These are phyloP conservation scores for Venustampulla echinocandica DNA, from an alignment of 495 filamentous ascomycete species.

Conservation along the genomic window DNA sequence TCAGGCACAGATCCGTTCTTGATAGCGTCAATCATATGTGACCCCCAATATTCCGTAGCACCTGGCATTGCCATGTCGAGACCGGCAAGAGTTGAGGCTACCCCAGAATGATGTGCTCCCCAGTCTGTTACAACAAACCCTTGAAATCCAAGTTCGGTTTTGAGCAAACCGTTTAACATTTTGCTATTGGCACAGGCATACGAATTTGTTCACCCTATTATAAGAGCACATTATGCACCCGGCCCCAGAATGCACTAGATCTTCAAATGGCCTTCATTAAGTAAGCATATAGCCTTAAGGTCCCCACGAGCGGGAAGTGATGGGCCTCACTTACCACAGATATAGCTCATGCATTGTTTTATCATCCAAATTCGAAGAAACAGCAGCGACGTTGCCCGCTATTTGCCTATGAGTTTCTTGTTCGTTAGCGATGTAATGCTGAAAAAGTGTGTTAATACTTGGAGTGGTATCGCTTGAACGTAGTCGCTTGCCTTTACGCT, in stretches of 20 bases:
- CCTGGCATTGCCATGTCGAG: slow-evolving; percentile 87
- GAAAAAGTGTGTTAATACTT: slow-evolving; percentile 22
- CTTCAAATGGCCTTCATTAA: slow-evolving; percentile 61
- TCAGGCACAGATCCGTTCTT: slow-evolving; percentile 39
- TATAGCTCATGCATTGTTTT: slow-evolving; percentile 64
- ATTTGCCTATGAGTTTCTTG: slow-evolving; percentile 41
- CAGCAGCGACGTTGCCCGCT: slow-evolving; percentile 28
- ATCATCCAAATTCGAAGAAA: slow-evolving; percentile 59
- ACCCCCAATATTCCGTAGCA: slow-evolving; percentile 25
- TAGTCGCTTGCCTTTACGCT: slow-evolving; percentile 18
- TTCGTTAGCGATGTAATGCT: slow-evolving; percentile 59
- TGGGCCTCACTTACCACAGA: too few relatives aligned
- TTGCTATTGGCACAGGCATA: slow-evolving; percentile 59
- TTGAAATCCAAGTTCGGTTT: slow-evolving; percentile 58
- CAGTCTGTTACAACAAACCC: slow-evolving; percentile 63
- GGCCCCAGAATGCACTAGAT: slow-evolving; percentile 52
- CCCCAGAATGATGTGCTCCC: slow-evolving; percentile 39
- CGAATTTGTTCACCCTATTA: slow-evolving; percentile 55
- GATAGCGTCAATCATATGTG: slow-evolving; percentile 34
- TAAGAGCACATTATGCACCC: slow-evolving; percentile 65
- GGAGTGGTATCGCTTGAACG: background rate
- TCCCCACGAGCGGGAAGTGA: too few relatives aligned
- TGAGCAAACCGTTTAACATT: slow-evolving; percentile 52
- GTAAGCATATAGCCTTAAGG: too few relatives aligned
- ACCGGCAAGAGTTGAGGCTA: slow-evolving; percentile 49